Conservation (phyloP, 1,284 basidiomycete species). For the Cystobasidium sp. region DNA sequence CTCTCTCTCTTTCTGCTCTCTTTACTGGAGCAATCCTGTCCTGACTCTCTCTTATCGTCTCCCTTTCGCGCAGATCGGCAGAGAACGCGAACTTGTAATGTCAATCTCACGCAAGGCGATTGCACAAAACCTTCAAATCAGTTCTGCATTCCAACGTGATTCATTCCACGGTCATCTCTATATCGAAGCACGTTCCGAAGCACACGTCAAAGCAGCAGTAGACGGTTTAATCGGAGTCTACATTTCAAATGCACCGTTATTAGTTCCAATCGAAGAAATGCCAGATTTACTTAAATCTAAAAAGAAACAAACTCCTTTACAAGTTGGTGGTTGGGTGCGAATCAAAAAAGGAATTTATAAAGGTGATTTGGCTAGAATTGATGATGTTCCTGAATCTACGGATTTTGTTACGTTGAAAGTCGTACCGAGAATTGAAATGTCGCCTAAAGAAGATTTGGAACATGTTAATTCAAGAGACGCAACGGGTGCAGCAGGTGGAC, state of each 20-base stretch:
- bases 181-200: slow-evolving; percentile 86
- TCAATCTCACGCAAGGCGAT: slow-evolving; percentile 92
- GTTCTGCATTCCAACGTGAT: slow-evolving; percentile 93
- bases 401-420: slow-evolving; percentile 93
- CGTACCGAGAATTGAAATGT: slow-evolving; percentile 94
- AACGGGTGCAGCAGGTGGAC: slow-evolving; percentile 69
- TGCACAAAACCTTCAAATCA: slow-evolving; percentile 78
- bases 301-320: slow-evolving; percentile 85
- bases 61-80: slow-evolving; percentile 68
- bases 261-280: slow-evolving; percentile 99
- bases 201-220: slow-evolving; percentile 83
- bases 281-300: slow-evolving; percentile 93
- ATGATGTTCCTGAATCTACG: slow-evolving; percentile 90
- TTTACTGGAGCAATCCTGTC: not conserved
- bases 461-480: slow-evolving; percentile 56
- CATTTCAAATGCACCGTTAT: slow-evolving; percentile 63
- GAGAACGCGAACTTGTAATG: slow-evolving; percentile 89
- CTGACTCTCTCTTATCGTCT: slow-evolving; percentile 24
- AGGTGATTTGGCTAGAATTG: slow-evolving; percentile 92
- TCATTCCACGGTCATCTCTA: slow-evolving; percentile 95
- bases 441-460: slow-evolving; percentile 74
- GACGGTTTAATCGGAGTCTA: slow-evolving; percentile 92
- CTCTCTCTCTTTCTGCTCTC: not conserved
- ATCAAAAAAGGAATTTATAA: slow-evolving; percentile 91
- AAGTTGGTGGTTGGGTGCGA: slow-evolving; percentile 90